phyloP scores from a whole-genome alignment of 2,329 filamentous ascomycete genomes.

The Stylonectria norvegica region DNA sequence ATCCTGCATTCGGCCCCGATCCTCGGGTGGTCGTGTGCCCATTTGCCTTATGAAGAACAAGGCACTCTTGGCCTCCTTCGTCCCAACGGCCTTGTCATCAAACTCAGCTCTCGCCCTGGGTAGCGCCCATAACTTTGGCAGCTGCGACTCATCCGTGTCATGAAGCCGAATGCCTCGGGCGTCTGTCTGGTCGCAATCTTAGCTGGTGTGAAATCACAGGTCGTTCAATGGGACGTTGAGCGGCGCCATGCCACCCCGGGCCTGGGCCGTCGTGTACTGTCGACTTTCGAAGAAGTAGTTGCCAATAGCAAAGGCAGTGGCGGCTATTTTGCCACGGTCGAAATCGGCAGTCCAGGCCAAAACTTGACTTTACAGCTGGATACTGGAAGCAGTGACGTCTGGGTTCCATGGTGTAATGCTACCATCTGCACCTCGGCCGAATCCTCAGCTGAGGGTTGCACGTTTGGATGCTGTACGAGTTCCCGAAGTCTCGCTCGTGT shows the following conservation, averaged over 20 bases:
- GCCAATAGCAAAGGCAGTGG: constrained; percentile 43
- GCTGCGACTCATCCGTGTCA: constrained; percentile 11
- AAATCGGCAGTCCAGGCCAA: constrained; percentile 56
- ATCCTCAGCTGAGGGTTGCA: constrained; percentile 32
- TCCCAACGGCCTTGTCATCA: constrained; percentile 2
- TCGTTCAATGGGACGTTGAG: constrained; percentile 49
- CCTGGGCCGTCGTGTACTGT: constrained; percentile 35
- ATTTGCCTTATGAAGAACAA: constrained; percentile 22
- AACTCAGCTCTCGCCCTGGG: background rate
- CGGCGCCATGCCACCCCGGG: constrained; percentile 31
- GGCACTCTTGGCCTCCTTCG: background rate
- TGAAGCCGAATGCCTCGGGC: constrained; percentile 22
- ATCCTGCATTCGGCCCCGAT: constrained; percentile 3
- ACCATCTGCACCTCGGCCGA: constrained; percentile 40
- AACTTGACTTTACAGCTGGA: constrained; percentile 57
- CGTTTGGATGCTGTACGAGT: constrained; percentile 46
- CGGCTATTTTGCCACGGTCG: constrained; percentile 54
- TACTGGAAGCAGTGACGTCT: constrained; percentile 64
- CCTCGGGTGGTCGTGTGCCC: constrained; percentile 2
- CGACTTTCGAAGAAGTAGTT: constrained; percentile 41
- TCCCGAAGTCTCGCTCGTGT: constrained; percentile 5
- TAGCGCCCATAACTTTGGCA: too few relatives aligned
- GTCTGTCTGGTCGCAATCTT: constrained; percentile 22
- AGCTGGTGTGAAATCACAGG: constrained; percentile 24
- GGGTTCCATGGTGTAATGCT: constrained; percentile 47